Evolutionary conservation across 192 early-diverging fungal species (phyloP), one percentile per base, ranked within the genome.

Genomic region (Backusella liffmaniae): DNA sequence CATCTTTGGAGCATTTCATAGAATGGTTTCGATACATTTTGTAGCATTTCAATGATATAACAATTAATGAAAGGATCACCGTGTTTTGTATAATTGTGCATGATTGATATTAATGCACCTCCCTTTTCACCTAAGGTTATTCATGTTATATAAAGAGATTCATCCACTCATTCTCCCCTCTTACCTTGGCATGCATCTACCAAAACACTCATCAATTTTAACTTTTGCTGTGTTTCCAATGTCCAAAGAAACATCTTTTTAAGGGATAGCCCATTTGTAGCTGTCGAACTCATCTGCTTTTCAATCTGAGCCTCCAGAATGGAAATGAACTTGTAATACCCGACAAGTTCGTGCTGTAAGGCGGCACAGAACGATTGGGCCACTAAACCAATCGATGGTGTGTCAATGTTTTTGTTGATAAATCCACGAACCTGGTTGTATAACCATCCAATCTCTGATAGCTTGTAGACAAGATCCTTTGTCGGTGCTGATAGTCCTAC

Each of bases 191-290:
- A 90, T 32, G 80, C 79, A 66, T 94, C 90, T 18, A 93, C 88
- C 51, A 96, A 70, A 0, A 88, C 86, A 36, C 84, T 85, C 88
- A 97, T 91, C 62, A 97, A 79, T 65, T 92, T 82, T 51, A 99
- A 84, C 67, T 90, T 88, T 73, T 93, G 86, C 37, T 93, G 77
- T 23, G 94, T 92, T 34, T 96, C 94, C 36, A 86, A 86, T 2
- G 92, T 94, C 97, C 97, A 99, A 6, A 94, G 90, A 23, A 91
- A 78, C 12, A 99, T 82, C 53, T 97, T 89, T 62, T 94, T 96
- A 68, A 99, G 76, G 0, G 96, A 91, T 49, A 96, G 80, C 0
- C 89, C 89, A 16, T 86, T 68, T 46, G 82, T 74, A 30, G 83
- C 34, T 21, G 82, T 62, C n/a, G 66, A 82, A 1, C 72, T 73